A percentile compares a stretch with the other conserved stretches of the same genome.
phyloP scores from a whole-genome alignment of 805 yeast genomes.

The Yamadazyma akitaensis region DNA sequence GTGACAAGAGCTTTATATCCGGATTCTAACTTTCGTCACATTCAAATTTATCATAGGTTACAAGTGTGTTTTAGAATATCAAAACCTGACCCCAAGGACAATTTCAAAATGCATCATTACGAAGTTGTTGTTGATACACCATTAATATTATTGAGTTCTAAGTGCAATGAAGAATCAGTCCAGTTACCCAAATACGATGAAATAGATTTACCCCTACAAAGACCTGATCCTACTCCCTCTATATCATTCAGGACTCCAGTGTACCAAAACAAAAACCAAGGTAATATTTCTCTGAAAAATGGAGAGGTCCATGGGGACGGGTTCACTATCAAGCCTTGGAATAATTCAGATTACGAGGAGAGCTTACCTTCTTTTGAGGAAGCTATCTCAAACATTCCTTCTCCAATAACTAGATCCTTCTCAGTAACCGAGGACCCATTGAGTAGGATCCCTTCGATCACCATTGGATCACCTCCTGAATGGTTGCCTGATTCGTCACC shows the following conservation, averaged over 20 bases:
- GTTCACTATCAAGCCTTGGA: conserved; percentile 27
- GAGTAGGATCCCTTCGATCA: conserved; percentile 31
- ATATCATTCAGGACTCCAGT: conserved; percentile 40
- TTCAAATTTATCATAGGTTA: conserved; percentile 62
- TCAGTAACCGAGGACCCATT: conserved; percentile 37
- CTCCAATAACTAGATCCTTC: conserved; percentile 35
- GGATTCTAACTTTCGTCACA: conserved; percentile 60
- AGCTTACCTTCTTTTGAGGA: conserved; percentile 63
- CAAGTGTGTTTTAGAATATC: conserved; percentile 70
- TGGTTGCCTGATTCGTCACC: conserved; percentile 25
- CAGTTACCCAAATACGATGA: conserved; percentile 42
- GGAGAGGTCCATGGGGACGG: conserved; percentile 24
- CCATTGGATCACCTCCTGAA: conserved; percentile 18
- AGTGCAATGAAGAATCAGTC: conserved; percentile 37
- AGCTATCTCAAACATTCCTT: conserved; percentile 50
- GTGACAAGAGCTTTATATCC: conserved; percentile 50
- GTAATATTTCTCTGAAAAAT: not conserved
- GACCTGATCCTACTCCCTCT: conserved; percentile 13
- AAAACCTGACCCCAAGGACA: conserved; percentile 49
- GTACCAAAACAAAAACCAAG: conserved; percentile 15
- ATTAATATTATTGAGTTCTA: conserved; percentile 44
- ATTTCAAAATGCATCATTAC: conserved; percentile 60
- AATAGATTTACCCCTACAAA: conserved; percentile 10
- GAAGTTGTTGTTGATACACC: conserved; percentile 83
- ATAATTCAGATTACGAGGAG: conserved; percentile 18